phyloP scores from a whole-genome alignment of 2,329 filamentous ascomycete genomes.

The Exophiala calicioides region DNA sequence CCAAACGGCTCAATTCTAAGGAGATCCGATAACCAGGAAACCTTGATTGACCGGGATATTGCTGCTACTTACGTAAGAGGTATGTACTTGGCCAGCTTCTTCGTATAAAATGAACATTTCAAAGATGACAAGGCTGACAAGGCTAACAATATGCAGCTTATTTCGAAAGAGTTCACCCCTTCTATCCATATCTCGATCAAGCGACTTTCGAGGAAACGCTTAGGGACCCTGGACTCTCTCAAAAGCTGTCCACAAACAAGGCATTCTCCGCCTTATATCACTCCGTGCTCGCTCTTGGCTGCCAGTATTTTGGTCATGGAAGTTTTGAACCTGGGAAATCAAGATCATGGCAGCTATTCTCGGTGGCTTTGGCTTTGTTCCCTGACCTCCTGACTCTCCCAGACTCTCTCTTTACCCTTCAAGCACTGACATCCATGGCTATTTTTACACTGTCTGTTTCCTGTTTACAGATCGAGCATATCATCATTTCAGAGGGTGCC shows the following conservation, averaged over 20 bases:
- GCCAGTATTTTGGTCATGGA: background rate
- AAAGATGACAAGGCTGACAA: too few species aligned
- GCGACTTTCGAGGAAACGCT: background rate
- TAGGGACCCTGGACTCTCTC: background rate
- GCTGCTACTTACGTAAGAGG: background rate
- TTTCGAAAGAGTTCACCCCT: background rate
- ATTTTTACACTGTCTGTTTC: background rate
- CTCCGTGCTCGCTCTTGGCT: conserved; percentile 3
- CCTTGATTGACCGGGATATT: background rate
- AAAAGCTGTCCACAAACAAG: background rate
- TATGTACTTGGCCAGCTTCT: too few species aligned
- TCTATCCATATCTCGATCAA: background rate
- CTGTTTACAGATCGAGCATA: background rate
- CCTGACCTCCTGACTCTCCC: background rate
- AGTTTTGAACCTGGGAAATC: conserved; percentile 1
- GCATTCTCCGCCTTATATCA: conserved; percentile 5
- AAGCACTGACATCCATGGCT: background rate
- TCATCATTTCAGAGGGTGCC: background rate
- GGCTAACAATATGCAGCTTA: too few species aligned
- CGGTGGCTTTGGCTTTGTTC: background rate
- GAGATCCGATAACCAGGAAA: background rate
- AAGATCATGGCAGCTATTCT: background rate
- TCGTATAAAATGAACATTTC: too few species aligned
- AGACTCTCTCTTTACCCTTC: background rate
- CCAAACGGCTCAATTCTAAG: background rate